phyloP scores from a whole-genome alignment of 495 filamentous ascomycete genomes.

The Annulohypoxylon maeteangense region DNA sequence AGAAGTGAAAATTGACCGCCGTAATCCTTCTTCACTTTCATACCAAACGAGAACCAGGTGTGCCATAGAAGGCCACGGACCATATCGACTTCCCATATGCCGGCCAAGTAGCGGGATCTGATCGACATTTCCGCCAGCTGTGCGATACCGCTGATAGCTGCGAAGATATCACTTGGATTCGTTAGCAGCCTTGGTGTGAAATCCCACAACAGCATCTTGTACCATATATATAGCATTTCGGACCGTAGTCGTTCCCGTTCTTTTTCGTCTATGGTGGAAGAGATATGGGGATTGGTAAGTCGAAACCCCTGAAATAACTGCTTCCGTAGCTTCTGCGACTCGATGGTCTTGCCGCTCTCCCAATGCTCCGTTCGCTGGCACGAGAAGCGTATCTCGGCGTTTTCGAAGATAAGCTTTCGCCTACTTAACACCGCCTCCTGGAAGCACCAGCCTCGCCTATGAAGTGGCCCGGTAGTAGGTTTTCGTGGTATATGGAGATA shows the following conservation, averaged over 20 bases:
- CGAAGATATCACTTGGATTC: slow-evolving; percentile 34
- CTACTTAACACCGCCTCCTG: slow-evolving; percentile 53
- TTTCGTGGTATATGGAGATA: slow-evolving; percentile 3
- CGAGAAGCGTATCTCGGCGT: slow-evolving; percentile 41
- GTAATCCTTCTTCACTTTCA: background rate
- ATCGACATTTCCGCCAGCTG: slow-evolving; percentile 26
- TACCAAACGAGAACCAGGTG: slow-evolving; percentile 7
- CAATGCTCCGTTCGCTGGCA: slow-evolving; percentile 35
- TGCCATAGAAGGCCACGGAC: slow-evolving; percentile 30
- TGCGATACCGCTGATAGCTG: slow-evolving; percentile 27
- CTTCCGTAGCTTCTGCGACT: slow-evolving; percentile 14
- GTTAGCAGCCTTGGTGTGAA: slow-evolving; percentile 29
- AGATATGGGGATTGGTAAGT: background rate
- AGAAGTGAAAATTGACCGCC: background rate
- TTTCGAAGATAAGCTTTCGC: slow-evolving; percentile 47
- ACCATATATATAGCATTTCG: slow-evolving; percentile 25
- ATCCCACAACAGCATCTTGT: slow-evolving; percentile 8
- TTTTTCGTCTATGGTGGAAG: background rate
- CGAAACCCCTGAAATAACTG: slow-evolving; percentile 6
- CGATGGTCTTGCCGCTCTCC: slow-evolving; percentile 13
- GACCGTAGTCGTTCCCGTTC: slow-evolving; percentile 12
- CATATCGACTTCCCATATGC: slow-evolving; percentile 36
- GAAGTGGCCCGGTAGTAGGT: background rate
- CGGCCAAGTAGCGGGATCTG: slow-evolving; percentile 33
- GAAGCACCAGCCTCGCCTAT: slow-evolving; percentile 41